Conservation (phyloP, 805 yeast genomes). For the Hanseniaspora lindneri region DNA sequence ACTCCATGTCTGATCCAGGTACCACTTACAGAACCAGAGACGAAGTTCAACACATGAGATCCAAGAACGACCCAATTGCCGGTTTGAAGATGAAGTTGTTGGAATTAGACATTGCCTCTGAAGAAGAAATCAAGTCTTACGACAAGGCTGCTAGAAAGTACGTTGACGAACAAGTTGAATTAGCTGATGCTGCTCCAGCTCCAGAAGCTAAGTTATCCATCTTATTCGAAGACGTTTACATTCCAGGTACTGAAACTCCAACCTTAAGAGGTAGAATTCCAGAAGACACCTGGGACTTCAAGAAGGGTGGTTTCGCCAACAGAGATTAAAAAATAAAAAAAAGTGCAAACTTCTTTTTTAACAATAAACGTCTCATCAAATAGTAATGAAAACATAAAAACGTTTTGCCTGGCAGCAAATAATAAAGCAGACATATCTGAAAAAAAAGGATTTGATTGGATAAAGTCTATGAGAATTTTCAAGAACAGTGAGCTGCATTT, state of each 20-base stretch:
- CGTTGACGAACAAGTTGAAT: conserved; percentile 87
- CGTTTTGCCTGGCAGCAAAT: too few species aligned
- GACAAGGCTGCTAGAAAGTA: conserved; percentile 94
- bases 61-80: conserved; percentile 93
- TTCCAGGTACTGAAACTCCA: conserved; percentile 85
- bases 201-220: conserved; percentile 94
- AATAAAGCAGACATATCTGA: too few species aligned
- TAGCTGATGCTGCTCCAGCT: conserved; percentile 85
- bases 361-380: neutral
- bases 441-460: too few species aligned
- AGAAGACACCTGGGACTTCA: conserved; percentile 84
- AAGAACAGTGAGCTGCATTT: too few species aligned
- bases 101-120: conserved; percentile 77
- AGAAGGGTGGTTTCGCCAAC: conserved; percentile 35
- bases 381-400: neutral
- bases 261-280: conserved; percentile 92
- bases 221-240: conserved; percentile 92
- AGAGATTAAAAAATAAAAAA: conserved; percentile 19
- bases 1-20: conserved; percentile 99
- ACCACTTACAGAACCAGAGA: conserved; percentile 99
- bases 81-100: conserved; percentile 81
- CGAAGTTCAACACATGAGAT: conserved; percentile 98
- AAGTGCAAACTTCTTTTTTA: too few species aligned
- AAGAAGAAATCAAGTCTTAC: conserved; percentile 84
- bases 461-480: too few species aligned